Evolutionary conservation across 495 filamentous ascomycete species (phyloP).

Genomic region (Glutinoglossum americanum): DNA sequence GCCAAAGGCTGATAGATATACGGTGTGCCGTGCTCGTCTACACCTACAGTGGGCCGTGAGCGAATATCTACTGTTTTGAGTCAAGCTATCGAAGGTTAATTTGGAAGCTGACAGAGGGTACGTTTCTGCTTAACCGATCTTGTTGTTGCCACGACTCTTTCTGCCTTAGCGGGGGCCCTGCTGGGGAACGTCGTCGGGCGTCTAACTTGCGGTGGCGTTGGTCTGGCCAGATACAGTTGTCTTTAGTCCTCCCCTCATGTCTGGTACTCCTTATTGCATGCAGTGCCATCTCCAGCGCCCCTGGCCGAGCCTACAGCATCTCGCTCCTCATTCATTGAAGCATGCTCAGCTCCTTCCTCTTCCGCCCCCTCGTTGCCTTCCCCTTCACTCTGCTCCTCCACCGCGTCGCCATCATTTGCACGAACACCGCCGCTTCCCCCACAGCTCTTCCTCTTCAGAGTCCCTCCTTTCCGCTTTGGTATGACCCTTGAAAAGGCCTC

Average conservation of each 20-base stretch:
- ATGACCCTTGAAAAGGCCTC: constrained; percentile 71
- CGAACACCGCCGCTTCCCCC: not conserved
- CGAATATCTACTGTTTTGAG: too few relatives aligned
- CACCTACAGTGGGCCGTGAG: too few relatives aligned
- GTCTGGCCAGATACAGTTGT: too few relatives aligned
- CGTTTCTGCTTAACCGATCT: too few relatives aligned
- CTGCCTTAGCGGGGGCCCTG: too few relatives aligned
- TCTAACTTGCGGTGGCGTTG: too few relatives aligned
- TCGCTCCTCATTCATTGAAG: not conserved
- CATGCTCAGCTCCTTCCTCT: not conserved
- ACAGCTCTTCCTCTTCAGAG: constrained; percentile 18
- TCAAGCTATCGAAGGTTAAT: too few relatives aligned
- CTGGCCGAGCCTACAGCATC: not conserved
- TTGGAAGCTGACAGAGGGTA: too few relatives aligned
- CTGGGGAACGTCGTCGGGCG: too few relatives aligned
- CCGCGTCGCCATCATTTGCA: not conserved
- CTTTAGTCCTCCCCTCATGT: not conserved
- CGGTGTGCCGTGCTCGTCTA: too few relatives aligned
- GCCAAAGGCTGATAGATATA: too few relatives aligned
- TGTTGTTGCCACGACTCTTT: too few relatives aligned
- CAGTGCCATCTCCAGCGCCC: not conserved
- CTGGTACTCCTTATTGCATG: not conserved
- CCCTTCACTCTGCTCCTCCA: not conserved
- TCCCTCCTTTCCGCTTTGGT: constrained; percentile 63
- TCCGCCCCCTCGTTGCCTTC: not conserved